A percentile compares a stretch with the other conserved stretches of the same genome.
Evolutionary conservation across 495 filamentous ascomycete species (phyloP).

Genomic region (Hypoxylon lenormandii): DNA sequence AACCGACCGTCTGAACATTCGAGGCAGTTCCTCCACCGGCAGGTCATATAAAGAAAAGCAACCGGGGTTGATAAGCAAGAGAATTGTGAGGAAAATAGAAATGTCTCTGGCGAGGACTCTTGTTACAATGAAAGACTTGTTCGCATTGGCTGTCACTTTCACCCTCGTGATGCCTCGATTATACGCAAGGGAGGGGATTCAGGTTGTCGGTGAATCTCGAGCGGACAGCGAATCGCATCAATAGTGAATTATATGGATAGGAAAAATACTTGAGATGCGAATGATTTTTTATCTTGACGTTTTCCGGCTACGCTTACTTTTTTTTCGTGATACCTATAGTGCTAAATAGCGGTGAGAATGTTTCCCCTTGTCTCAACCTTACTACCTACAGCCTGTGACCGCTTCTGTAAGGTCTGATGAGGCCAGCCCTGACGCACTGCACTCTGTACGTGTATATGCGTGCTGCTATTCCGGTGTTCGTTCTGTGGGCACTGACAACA

Average conservation of each 20-base stretch:
- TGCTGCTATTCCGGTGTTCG: slow-evolving; percentile 10
- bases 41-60: slow-evolving; percentile 37
- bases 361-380: not conserved
- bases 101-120: slow-evolving; percentile 1
- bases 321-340: slow-evolving; percentile 16
- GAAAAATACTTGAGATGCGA: slow-evolving; percentile 42
- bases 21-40: slow-evolving; percentile 23
- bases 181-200: slow-evolving; percentile 36
- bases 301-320: not conserved
- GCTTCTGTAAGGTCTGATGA: slow-evolving; percentile 21
- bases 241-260: slow-evolving; percentile 46
- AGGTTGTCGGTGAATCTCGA: slow-evolving; percentile 9
- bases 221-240: slow-evolving; percentile 31
- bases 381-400: slow-evolving; percentile 18
- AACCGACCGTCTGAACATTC: slow-evolving; percentile 27
- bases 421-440: slow-evolving; percentile 1
- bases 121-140: slow-evolving; percentile 25
- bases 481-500: slow-evolving; percentile 14
- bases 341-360: slow-evolving; percentile 36
- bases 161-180: slow-evolving; percentile 19
- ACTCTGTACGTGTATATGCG: not conserved
- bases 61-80: slow-evolving; percentile 26
- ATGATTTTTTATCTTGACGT: slow-evolving; percentile 20
- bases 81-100: slow-evolving; percentile 19
- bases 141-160: slow-evolving; percentile 29